These are phyloP conservation scores for Rhizopogon vesiculosus DNA, from an alignment of 768 basidiomycete genomes.

Conservation along the genomic window DNA sequence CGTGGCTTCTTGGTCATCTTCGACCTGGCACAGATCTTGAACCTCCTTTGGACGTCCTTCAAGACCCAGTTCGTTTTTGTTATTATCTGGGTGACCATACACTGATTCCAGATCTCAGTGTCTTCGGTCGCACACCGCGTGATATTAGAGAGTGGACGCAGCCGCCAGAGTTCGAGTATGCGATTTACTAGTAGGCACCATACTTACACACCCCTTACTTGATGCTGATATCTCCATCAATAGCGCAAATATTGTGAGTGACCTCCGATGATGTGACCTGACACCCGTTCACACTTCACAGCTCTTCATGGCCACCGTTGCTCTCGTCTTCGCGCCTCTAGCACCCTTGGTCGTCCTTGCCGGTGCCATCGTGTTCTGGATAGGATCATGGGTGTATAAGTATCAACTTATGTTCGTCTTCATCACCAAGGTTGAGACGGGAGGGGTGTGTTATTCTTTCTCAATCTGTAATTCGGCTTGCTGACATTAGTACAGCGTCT, in stretches of 20 bases:
- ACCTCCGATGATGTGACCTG: background rate
- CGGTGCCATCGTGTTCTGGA: slow-evolving; percentile 83
- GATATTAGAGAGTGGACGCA: slow-evolving; percentile 89
- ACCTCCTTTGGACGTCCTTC: slow-evolving; percentile 81
- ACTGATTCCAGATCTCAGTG: slow-evolving; percentile 30
- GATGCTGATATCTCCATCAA: slow-evolving; percentile 2
- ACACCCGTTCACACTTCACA: slow-evolving; percentile 21
- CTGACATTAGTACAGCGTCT: slow-evolving; percentile 51
- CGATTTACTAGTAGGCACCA: slow-evolving; percentile 69
- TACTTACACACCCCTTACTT: background rate
- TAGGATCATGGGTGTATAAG: slow-evolving; percentile 86
- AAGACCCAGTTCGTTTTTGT: slow-evolving; percentile 60
- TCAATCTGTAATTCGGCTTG: background rate
- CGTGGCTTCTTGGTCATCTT: slow-evolving; percentile 94
- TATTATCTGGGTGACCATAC: background rate
- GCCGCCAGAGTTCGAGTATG: slow-evolving; percentile 85
- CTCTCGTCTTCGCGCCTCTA: slow-evolving; percentile 88
- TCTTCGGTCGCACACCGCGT: slow-evolving; percentile 85
- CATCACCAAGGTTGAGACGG: slow-evolving; percentile 84
- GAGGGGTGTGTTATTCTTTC: slow-evolving; percentile 60
- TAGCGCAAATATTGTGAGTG: slow-evolving; percentile 55
- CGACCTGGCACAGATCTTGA: slow-evolving; percentile 93
- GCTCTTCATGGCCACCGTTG: slow-evolving; percentile 92
- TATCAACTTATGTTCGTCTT: slow-evolving; percentile 97
- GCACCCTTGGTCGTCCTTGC: slow-evolving; percentile 87